Conservation (phyloP, 2,329 filamentous ascomycete species). For the Colletotrichum australisinense region DNA sequence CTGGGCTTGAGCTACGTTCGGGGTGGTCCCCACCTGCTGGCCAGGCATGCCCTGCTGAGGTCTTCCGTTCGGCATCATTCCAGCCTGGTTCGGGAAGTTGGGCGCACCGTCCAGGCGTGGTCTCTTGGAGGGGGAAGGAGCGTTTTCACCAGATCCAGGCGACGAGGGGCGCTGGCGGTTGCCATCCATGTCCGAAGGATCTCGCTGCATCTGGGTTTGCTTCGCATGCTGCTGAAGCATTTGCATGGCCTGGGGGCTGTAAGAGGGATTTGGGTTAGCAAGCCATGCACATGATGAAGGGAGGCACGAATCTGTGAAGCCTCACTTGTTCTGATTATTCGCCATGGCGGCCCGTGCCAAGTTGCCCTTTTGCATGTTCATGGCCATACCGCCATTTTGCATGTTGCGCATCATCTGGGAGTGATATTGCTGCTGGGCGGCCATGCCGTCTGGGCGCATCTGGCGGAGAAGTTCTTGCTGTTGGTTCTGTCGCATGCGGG, state of each 20-base stretch:
- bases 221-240: constrained; percentile 78
- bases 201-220: constrained; percentile 86
- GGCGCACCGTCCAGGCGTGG: constrained; percentile 78
- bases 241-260: constrained; percentile 75
- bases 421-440: constrained; percentile 64
- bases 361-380: constrained; percentile 69
- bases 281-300: background rate
- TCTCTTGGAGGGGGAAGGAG: constrained; percentile 91
- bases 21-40: constrained; percentile 71
- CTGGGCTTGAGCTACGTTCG: constrained; percentile 63
- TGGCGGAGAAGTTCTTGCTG: constrained; percentile 82
- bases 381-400: constrained; percentile 69
- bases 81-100: constrained; percentile 77
- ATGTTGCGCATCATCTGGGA: constrained; percentile 76
- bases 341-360: constrained; percentile 82
- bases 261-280: constrained; percentile 31
- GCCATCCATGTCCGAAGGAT: constrained; percentile 88
- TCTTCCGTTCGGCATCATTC: constrained; percentile 80
- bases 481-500: constrained; percentile 78
- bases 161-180: constrained; percentile 85
- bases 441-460: constrained; percentile 70
- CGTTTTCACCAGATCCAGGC: constrained; percentile 85
- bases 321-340: constrained; percentile 80
- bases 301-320: constrained; percentile 32
- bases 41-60: constrained; percentile 78